Base-by-base conservation (phyloP, 768 basidiomycete species). In the Collybiopsis confluens region DNA sequence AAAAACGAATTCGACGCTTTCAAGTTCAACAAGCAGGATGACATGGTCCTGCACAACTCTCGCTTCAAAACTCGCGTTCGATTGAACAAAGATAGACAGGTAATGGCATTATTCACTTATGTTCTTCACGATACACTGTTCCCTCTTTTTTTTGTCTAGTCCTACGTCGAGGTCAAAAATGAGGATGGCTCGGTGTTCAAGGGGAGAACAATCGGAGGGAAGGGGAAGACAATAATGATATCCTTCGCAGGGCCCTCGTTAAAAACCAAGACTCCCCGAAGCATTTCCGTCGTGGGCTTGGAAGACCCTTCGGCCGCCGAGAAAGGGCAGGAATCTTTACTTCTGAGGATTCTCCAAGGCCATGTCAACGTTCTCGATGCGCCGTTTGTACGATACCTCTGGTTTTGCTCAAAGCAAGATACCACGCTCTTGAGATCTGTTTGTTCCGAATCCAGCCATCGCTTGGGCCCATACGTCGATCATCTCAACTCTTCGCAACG, bases 1-100 rank as follows among this genome's bases (percentile, higher is more conserved):
- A 56, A 56, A 0, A 70, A 65, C 45, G 74, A 77, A 37, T 73
- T 77, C 54, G 60, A 54, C 2, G 44, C 50, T 1, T 64, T 65
- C 9, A 55, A 54, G 15, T 10, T 63, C 5, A 60, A 56, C 30
- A 55, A 59, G 16, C 63, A 70, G 9, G 73, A 70, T 1, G 60
- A 58, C 2, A 38, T 72, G 16, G 53, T 61, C 10, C 43, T 79
- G 2, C 55, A 58, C 13, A 78, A 78, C 57, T 56, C 70, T 2
- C 68, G 74, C 2, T 80, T 68, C 62, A 77, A 74, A 47, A 75
- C 66, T 1, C 62, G 74, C 35, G 64, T 78, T 2, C 66, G 74
- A 18, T n/a, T n/a, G n/a, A n/a, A n/a, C n/a, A n/a, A n/a, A n/a
- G n/a, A n/a, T n/a, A n/a, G n/a, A n/a, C n/a, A n/a, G n/a, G n/a